A percentile compares a stretch with the other conserved stretches of the same genome.
These are phyloP conservation scores for Posidonia oceanica DNA, from an alignment of 116 monocot species.

Conservation along the genomic window DNA sequence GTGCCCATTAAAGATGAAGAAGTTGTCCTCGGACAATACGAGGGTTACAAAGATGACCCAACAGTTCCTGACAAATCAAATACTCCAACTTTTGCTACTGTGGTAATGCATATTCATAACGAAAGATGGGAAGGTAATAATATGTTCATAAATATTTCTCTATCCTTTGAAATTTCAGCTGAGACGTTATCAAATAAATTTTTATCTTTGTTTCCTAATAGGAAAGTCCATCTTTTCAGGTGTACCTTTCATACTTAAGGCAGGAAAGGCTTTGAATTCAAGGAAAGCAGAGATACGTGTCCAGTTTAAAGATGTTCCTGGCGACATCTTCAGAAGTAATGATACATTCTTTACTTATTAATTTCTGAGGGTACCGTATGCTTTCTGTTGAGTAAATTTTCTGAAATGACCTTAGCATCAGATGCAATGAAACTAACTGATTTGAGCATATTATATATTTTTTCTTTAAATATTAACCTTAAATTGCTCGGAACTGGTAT, in stretches of 20 bases:
- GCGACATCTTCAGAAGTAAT: constrained; percentile 85
- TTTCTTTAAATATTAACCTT: too few species aligned
- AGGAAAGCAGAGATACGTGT: constrained; percentile 93
- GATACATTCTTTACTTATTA: not conserved
- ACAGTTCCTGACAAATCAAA: constrained; percentile 80
- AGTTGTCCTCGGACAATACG: constrained; percentile 93
- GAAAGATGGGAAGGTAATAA: constrained; percentile 98
- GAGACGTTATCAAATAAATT: not conserved
- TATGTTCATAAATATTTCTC: not conserved
- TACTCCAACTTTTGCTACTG: constrained; percentile 91
- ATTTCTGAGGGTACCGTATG: not conserved
- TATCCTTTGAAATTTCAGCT: not conserved
- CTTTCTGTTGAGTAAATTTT: not conserved
- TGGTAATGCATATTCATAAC: constrained; percentile 77
- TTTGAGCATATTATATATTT: too few species aligned
- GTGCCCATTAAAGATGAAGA: constrained; percentile 68
- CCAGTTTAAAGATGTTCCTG: constrained; percentile 96
- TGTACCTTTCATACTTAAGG: constrained; percentile 94
- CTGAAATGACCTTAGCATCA: not conserved
- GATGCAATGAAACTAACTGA: too few species aligned
- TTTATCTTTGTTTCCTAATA: not conserved
- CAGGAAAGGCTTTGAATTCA: constrained; percentile 92
- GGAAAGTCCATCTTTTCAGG: constrained; percentile 28
- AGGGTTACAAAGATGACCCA: constrained; percentile 88
- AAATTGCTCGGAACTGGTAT: too few species aligned